Evolutionary conservation across 345 rosid genomes (phyloP).

Genomic region (Eucalyptus curtisii): DNA sequence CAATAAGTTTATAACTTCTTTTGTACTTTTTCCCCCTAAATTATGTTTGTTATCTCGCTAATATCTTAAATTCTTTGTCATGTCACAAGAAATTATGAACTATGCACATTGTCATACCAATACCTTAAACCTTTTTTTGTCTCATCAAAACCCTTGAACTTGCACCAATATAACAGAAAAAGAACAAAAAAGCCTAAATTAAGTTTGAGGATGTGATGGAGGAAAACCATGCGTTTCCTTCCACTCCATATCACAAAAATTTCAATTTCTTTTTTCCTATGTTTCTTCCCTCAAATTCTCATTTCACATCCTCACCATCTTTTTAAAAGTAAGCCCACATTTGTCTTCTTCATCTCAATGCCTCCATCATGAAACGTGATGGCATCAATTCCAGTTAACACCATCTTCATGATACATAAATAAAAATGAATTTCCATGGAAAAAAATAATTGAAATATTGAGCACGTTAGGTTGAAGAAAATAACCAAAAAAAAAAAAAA

Average conservation of each 20-base stretch:
- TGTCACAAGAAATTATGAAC: neutral
- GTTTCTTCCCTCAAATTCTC: neutral
- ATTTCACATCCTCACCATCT: neutral
- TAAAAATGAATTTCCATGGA: neutral
- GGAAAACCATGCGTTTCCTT: neutral
- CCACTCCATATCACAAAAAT: neutral
- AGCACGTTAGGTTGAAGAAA: neutral
- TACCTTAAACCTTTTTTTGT: neutral
- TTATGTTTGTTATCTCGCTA: neutral
- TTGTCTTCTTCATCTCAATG: neutral
- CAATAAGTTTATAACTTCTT: too few species aligned
- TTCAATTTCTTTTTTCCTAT: neutral
- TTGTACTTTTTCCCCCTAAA: accelerated
- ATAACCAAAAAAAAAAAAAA: accelerated
- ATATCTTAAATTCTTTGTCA: neutral
- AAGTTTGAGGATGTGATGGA: neutral
- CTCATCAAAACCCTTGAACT: neutral
- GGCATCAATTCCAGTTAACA: neutral
- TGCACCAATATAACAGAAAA: neutral
- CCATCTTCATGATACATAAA: neutral
- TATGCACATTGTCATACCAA: neutral
- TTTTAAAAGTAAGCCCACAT: neutral
- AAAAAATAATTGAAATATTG: neutral
- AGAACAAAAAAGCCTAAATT: too few species aligned
- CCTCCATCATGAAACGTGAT: neutral